These are phyloP conservation scores for Melaleuca quinquenervia DNA, from an alignment of 345 rosid species.

Conservation along the genomic window DNA sequence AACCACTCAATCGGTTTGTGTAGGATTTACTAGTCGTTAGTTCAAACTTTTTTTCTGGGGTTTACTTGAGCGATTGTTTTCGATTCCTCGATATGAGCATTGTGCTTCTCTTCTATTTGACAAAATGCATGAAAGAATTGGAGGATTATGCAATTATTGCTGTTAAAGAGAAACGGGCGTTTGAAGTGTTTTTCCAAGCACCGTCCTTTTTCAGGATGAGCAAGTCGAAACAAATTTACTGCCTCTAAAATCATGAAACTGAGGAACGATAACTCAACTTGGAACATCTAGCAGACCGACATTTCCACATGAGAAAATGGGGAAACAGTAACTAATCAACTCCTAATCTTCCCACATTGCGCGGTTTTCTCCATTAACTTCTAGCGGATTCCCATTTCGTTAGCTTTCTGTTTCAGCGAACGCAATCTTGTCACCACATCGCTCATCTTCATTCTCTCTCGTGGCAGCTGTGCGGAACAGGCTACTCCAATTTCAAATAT, in stretches of 20 bases:
- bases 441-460: not conserved
- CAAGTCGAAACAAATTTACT: not conserved
- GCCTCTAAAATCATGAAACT: not conserved
- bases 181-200: not conserved
- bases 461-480: not conserved
- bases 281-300: not conserved
- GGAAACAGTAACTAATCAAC: not conserved
- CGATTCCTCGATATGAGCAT: not conserved
- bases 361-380: not conserved
- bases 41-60: no score
- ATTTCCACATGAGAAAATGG: not conserved
- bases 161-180: not conserved
- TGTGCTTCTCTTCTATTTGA: not conserved
- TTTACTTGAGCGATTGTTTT: not conserved
- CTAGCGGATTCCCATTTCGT: not conserved
- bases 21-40: no score
- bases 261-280: accelerated
- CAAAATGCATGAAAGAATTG: not conserved
- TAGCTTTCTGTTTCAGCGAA: not conserved
- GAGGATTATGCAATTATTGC: not conserved
- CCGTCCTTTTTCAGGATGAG: not conserved
- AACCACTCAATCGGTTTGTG: not conserved
- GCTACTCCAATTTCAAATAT: not conserved
- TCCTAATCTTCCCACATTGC: not conserved
- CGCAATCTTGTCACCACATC: not conserved